phyloP scores from a whole-genome alignment of 2,329 filamentous ascomycete species.

The Colletotrichum trifolii region DNA sequence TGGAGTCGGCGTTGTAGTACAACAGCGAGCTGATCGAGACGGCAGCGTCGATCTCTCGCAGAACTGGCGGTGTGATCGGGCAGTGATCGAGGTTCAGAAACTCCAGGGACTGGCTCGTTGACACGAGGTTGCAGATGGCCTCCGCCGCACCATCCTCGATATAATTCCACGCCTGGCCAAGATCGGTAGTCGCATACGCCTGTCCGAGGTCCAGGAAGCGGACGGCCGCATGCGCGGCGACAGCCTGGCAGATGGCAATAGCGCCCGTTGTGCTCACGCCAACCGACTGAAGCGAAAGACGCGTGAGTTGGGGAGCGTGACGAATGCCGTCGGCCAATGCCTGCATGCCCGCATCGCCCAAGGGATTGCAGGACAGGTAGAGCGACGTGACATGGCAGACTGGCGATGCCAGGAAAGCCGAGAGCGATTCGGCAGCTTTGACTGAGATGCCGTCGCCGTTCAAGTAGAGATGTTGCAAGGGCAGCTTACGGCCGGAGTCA shows the following conservation, averaged over 20 bases:
- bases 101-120: conserved; percentile 45
- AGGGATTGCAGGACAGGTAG: conserved; percentile 52
- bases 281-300: conserved; percentile 55
- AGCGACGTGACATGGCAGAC: conserved; percentile 48
- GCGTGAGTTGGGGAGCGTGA: conserved; percentile 47
- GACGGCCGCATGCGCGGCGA: conserved; percentile 49
- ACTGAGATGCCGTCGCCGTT: conserved; percentile 50
- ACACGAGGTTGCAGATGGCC: conserved; percentile 49
- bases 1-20: conserved; percentile 50
- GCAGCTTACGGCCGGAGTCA: conserved; percentile 41
- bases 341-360: conserved; percentile 47
- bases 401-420: conserved; percentile 46
- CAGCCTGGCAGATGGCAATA: conserved; percentile 49
- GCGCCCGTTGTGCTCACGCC: conserved; percentile 54
- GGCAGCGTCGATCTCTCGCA: conserved; percentile 44
- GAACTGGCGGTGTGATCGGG: conserved; percentile 44
- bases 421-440: conserved; percentile 45
- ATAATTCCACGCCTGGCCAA: conserved; percentile 59
- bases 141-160: conserved; percentile 51
- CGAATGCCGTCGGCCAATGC: conserved; percentile 46
- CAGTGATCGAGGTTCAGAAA: conserved; percentile 57
- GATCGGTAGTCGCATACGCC: conserved; percentile 58
- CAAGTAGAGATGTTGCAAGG: conserved; percentile 51
- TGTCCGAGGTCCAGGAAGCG: conserved; percentile 57
- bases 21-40: conserved; percentile 49